Evolutionary conservation across 768 basidiomycete genomes (phyloP).

Genomic region (Trametes sanguinea): DNA sequence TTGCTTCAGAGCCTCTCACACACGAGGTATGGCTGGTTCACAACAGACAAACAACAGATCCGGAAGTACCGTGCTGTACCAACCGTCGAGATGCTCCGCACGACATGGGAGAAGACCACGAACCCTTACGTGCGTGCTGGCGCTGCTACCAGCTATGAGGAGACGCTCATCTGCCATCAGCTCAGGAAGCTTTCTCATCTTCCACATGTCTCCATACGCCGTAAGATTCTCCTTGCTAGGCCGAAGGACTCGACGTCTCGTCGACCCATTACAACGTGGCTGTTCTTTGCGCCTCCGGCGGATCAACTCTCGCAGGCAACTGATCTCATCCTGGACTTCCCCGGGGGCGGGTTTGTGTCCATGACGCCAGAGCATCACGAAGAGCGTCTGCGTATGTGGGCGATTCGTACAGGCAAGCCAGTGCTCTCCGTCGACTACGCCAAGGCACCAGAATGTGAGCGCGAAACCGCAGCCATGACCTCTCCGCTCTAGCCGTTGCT

Average conservation of each 20-base stretch:
- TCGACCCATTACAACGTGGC: constrained; percentile 79
- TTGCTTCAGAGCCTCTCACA: neutral
- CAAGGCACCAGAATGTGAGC: constrained; percentile 92
- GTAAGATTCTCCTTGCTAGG: constrained; percentile 81
- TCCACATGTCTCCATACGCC: constrained; percentile 63
- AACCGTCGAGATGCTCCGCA: constrained; percentile 93
- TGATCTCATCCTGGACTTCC: constrained; percentile 89
- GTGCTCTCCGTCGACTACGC: constrained; percentile 91
- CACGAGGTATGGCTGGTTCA: neutral
- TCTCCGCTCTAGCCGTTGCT: neutral
- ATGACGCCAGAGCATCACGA: constrained; percentile 98
- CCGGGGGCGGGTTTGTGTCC: constrained; percentile 95
- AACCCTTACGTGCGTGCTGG: constrained; percentile 77
- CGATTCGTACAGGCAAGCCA: constrained; percentile 72
- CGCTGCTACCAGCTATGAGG: constrained; percentile 12
- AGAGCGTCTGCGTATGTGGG: constrained; percentile 89
- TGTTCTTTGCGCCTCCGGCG: constrained; percentile 79
- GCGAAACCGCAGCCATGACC: neutral
- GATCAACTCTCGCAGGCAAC: constrained; percentile 62
- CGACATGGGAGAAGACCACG: constrained; percentile 95
- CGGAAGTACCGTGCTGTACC: constrained; percentile 90
- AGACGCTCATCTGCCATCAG: constrained; percentile 39
- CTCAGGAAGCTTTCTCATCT: constrained; percentile 64
- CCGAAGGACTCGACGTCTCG: constrained; percentile 74
- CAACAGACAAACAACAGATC: constrained; percentile 50